phyloP scores from a whole-genome alignment of 2,329 filamentous ascomycete genomes.

The Cadophora malorum region DNA sequence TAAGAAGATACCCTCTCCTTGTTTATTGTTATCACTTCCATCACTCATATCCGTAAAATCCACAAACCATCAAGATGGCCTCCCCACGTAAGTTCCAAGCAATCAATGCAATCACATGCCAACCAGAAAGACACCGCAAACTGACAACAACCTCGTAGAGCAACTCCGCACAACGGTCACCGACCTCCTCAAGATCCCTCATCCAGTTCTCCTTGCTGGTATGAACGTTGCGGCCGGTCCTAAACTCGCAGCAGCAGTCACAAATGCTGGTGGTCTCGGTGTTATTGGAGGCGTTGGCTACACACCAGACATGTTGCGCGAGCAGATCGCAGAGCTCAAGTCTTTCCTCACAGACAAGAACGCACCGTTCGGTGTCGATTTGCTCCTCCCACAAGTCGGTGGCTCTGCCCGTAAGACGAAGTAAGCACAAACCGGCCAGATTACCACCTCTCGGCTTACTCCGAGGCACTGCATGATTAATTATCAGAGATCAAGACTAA shows the following conservation, averaged over 20 bases:
- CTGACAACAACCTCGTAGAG: slow-evolving; percentile 58
- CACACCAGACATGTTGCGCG: slow-evolving; percentile 94
- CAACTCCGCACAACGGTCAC: slow-evolving; percentile 90
- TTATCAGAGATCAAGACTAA: slow-evolving; percentile 35
- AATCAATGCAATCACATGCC: slow-evolving; percentile 37
- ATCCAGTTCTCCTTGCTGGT: slow-evolving; percentile 92
- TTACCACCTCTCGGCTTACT: slow-evolving; percentile 21
- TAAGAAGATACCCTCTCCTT: neutral
- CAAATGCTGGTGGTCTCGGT: slow-evolving; percentile 94
- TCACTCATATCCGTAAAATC: slow-evolving; percentile 26
- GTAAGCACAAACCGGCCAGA: slow-evolving; percentile 50
- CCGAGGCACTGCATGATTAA: slow-evolving; percentile 20
- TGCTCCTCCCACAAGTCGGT: slow-evolving; percentile 92
- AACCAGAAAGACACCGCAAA: slow-evolving; percentile 25
- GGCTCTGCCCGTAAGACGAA: slow-evolving; percentile 96
- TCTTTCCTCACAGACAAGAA: slow-evolving; percentile 86
- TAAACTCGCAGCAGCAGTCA: slow-evolving; percentile 94
- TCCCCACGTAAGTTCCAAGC: slow-evolving; percentile 71
- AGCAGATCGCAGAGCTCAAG: slow-evolving; percentile 96
- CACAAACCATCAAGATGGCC: slow-evolving; percentile 62
- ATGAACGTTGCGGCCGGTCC: slow-evolving; percentile 99
- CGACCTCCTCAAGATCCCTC: slow-evolving; percentile 97
- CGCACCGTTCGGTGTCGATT: slow-evolving; percentile 92
- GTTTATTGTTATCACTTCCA: slow-evolving; percentile 16
- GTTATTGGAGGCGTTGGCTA: slow-evolving; percentile 96